phyloP scores from a whole-genome alignment of 129 eudicot species.

The Artemisia annua region DNA sequence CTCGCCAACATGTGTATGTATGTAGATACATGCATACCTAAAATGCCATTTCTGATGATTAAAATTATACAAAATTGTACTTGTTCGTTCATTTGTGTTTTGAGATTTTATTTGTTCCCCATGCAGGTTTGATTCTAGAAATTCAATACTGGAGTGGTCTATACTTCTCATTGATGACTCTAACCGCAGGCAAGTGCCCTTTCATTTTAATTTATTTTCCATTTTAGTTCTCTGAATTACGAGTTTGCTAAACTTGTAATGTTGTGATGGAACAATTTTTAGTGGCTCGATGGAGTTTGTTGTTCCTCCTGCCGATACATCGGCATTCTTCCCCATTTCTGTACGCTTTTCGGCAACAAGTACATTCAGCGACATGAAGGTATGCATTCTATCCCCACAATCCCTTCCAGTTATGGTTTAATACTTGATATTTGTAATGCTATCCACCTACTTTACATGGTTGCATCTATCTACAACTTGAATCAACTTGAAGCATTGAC shows the following conservation, averaged over 20 bases:
- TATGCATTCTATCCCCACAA: conserved; percentile 23
- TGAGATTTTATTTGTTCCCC: conserved; percentile 11
- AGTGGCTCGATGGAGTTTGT: conserved; percentile 97
- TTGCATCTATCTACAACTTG: neutral
- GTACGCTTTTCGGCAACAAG: conserved; percentile 85
- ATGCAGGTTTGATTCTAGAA: conserved; percentile 83
- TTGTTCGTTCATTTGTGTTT: neutral
- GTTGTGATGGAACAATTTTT: conserved; percentile 31
- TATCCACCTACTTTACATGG: neutral
- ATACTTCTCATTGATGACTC: conserved; percentile 81
- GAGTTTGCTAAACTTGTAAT: conserved; percentile 19
- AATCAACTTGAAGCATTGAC: neutral
- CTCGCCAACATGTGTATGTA: no score
- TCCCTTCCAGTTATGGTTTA: neutral
- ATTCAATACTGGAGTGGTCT: conserved; percentile 73
- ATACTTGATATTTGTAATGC: neutral
- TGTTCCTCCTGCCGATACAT: conserved; percentile 80
- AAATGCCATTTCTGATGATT: no score
- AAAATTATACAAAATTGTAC: neutral
- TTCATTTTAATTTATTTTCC: neutral
- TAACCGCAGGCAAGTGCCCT: conserved; percentile 72
- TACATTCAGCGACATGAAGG: conserved; percentile 88
- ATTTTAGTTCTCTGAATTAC: conserved; percentile 1
- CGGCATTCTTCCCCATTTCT: conserved; percentile 86
- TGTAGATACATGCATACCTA: no score